Evolutionary conservation across 2,329 filamentous ascomycete species (phyloP).

Genomic region (Hymenoscyphus repandus): DNA sequence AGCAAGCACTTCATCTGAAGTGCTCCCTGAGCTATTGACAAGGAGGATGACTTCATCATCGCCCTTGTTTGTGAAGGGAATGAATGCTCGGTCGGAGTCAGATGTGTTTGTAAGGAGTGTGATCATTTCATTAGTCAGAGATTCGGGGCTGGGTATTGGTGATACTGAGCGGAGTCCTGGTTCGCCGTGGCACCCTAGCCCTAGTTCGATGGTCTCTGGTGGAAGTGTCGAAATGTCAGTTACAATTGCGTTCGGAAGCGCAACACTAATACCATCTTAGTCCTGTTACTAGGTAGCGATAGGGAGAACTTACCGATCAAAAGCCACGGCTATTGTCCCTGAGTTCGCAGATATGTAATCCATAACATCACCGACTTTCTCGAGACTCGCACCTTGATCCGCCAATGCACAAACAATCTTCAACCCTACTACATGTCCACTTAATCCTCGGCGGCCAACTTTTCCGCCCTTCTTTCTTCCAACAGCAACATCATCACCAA

Average conservation of each 20-base stretch:
- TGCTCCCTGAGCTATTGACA: conserved; percentile 24
- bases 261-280: conserved; percentile 17
- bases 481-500: conserved; percentile 39
- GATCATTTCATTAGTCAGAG: conserved; percentile 22
- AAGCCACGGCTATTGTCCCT: conserved; percentile 44
- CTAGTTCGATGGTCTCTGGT: conserved; percentile 33
- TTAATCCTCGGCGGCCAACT: conserved; percentile 43
- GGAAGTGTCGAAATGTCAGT: conserved; percentile 24
- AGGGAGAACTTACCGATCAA: conserved; percentile 39
- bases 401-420: conserved; percentile 33
- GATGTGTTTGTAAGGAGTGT: conserved; percentile 19
- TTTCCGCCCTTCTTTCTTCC: conserved; percentile 43
- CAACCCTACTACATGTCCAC: conserved; percentile 43
- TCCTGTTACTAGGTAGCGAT: neutral
- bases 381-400: conserved; percentile 18
- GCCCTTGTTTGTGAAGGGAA: conserved; percentile 16
- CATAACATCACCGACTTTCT: conserved; percentile 23
- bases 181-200: conserved; percentile 48
- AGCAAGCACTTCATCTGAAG: conserved; percentile 25
- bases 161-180: conserved; percentile 32
- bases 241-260: conserved; percentile 22
- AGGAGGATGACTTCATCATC: conserved; percentile 22
- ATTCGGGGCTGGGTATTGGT: conserved; percentile 19
- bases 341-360: conserved; percentile 27
- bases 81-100: conserved; percentile 22